These are phyloP conservation scores for Crepidotus variabilis DNA, from an alignment of 768 basidiomycete species.

Conservation along the genomic window DNA sequence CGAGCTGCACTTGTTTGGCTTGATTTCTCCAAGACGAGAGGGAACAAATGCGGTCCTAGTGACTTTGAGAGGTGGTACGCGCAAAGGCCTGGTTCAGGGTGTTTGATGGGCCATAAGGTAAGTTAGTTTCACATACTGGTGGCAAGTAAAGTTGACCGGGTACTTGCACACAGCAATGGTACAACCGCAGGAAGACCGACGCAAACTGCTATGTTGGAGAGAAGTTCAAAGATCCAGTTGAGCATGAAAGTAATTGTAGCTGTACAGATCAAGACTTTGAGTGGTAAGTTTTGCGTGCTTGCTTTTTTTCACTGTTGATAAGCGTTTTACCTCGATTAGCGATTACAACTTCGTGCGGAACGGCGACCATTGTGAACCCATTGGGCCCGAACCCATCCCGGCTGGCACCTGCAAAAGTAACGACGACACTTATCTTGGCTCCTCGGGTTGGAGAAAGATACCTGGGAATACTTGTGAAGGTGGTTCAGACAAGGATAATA, in stretches of 20 bases:
- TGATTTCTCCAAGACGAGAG: constrained; percentile 72
- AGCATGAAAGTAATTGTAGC: constrained; percentile 75
- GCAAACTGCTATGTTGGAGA: constrained; percentile 89
- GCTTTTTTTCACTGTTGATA: neutral
- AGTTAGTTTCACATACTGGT: neutral
- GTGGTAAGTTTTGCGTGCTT: constrained; percentile 51
- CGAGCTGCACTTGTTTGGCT: constrained; percentile 73
- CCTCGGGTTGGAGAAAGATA: constrained; percentile 88
- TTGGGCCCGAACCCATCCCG: constrained; percentile 86
- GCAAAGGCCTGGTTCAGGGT: neutral
- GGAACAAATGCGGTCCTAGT: constrained; percentile 58
- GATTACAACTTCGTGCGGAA: constrained; percentile 88
- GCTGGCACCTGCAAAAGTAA: constrained; percentile 61
- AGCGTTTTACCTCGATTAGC: constrained; percentile 32
- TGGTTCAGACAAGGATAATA: constrained; percentile 70
- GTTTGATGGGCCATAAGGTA: constrained; percentile 9
- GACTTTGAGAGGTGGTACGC: constrained; percentile 44
- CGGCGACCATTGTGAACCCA: constrained; percentile 72
- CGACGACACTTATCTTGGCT: constrained; percentile 72
- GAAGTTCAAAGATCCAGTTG: constrained; percentile 84
- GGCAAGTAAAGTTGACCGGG: neutral
- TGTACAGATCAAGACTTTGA: constrained; percentile 91
- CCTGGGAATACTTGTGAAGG: constrained; percentile 86
- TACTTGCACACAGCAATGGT: constrained; percentile 75
- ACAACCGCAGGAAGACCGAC: constrained; percentile 74